Evolutionary conservation across 441 rosid species (phyloP), one percentile per base, ranked within the genome.

Genomic region (Pelargonium fulgidum): DNA sequence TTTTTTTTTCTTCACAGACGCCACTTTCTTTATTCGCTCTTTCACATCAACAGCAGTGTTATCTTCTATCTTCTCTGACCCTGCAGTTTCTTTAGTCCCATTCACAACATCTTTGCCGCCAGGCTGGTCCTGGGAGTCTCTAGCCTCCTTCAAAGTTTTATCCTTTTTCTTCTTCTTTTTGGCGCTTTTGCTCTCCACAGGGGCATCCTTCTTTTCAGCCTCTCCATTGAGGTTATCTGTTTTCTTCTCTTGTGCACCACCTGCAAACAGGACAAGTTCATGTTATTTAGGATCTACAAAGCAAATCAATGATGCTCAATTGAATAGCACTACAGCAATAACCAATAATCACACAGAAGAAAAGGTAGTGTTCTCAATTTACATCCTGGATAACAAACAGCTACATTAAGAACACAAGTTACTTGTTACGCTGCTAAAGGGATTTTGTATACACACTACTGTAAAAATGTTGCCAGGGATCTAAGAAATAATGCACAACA

Each of bases 1-100:
- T 54, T 87, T 92, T 73, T 92, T 89, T 91, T 89, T 92, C 78
- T 82, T 88, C 9, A 50, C 1, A 50, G 86, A 78, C 41, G 73
- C 85, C 75, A 86, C 65, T 80, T 85, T 89, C 83, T 85, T 92
- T 45, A 88, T 78, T 70, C 84, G 80, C 70, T 84, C 90, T 75
- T 88, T 89, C 73, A 88, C 80, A 76, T 86, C 91, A 62, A 83
- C 70, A 14, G 78, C 54, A 71, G 86, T 66, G 68, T 76, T 71
- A 66, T 81, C 91, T 69, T 81, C 88, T 0, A 70, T 67, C 19
- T 77, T 80, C 73, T 79, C 79, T 0, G 72, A 7, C 19, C 36
- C 85, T 42, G 76, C 75, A 56, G 81, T 75, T 62, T 56, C 72
- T 50, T 70, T 78, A 4, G 71, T 42, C 63, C 69, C 74, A 13